Conservation (phyloP, 305 asterid genomes). For the Solanum aculeatissimum region DNA sequence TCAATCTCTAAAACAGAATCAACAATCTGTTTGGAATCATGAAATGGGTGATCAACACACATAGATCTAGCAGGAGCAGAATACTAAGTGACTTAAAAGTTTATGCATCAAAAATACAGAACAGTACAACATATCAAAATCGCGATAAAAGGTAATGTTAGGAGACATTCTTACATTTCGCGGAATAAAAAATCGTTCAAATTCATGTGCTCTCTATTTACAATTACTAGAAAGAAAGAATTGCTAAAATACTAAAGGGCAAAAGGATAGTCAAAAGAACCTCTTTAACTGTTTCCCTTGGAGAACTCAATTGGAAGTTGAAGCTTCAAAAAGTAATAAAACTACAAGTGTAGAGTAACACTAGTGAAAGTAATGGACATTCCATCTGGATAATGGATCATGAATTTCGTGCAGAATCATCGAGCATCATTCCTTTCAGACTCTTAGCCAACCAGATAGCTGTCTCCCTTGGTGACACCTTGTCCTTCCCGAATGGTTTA, state of each 20-base stretch:
- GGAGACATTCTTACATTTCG: constrained; percentile 5
- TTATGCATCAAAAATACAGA: not conserved
- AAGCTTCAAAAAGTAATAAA: not conserved
- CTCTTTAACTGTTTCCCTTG: not conserved
- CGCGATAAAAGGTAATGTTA: not conserved
- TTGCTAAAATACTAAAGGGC: not conserved
- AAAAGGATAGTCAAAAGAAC: not conserved
- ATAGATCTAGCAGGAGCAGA: not conserved
- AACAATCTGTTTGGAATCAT: not conserved
- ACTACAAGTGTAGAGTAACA: not conserved
- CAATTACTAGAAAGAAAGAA: constrained; percentile 4
- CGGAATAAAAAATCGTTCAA: not conserved
- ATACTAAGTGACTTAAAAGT: not conserved
- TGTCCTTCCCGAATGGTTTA: constrained; percentile 88
- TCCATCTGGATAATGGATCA: constrained; percentile 10
- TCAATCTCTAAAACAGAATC: not conserved
- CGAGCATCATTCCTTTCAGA: constrained; percentile 97
- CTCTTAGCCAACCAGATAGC: constrained; percentile 97
- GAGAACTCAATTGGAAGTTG: not conserved
- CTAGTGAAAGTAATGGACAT: not conserved
- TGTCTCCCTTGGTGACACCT: constrained; percentile 97
- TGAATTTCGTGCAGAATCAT: constrained; percentile 47
- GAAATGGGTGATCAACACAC: not conserved
- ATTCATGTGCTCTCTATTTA: constrained; percentile 5
- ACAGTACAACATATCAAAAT: not conserved